Evolutionary conservation across 148 eudicot species (phyloP).

Genomic region (Polygonum aviculare): DNA sequence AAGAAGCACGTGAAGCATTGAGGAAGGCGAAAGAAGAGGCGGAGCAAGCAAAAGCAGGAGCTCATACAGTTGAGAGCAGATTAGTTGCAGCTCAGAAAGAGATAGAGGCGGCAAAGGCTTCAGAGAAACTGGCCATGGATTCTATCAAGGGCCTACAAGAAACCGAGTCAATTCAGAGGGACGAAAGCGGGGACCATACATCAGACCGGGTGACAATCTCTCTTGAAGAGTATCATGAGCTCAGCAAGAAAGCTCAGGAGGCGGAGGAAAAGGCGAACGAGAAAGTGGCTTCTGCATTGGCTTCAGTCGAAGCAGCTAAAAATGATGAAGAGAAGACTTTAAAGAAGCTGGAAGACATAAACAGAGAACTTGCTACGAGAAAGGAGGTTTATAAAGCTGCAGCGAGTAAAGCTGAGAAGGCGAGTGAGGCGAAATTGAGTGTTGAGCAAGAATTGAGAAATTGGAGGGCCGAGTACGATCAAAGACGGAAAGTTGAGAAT

Average conservation of each 20-base stretch:
- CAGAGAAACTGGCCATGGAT: conserved; percentile 69
- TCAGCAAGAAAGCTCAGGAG: conserved; percentile 78
- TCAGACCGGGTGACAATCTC: conserved; percentile 55
- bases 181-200: conserved; percentile 21
- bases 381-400: conserved; percentile 61
- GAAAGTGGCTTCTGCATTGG: conserved; percentile 56
- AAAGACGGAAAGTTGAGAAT: conserved; percentile 50
- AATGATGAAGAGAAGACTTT: conserved; percentile 51
- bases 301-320: conserved; percentile 66
- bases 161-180: conserved; percentile 45
- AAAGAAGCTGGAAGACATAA: conserved; percentile 54
- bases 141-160: conserved; percentile 75
- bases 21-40: conserved; percentile 62
- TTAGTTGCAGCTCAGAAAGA: conserved; percentile 71
- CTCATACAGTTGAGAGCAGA: conserved; percentile 57
- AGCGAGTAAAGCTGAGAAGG: conserved; percentile 57
- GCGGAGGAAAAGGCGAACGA: conserved; percentile 74
- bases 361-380: conserved; percentile 36
- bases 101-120: conserved; percentile 86
- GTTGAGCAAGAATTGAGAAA: conserved; percentile 81
- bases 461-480: conserved; percentile 81
- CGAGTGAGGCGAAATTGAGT: conserved; percentile 74
- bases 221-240: conserved; percentile 77
- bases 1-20: conserved; percentile 56
- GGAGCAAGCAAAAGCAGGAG: conserved; percentile 78